Percentiles rank a stretch among this genome's conserved stretches.
Conservation (phyloP, 2,329 filamentous ascomycete genomes). For the Trichoderma sp. region DNA sequence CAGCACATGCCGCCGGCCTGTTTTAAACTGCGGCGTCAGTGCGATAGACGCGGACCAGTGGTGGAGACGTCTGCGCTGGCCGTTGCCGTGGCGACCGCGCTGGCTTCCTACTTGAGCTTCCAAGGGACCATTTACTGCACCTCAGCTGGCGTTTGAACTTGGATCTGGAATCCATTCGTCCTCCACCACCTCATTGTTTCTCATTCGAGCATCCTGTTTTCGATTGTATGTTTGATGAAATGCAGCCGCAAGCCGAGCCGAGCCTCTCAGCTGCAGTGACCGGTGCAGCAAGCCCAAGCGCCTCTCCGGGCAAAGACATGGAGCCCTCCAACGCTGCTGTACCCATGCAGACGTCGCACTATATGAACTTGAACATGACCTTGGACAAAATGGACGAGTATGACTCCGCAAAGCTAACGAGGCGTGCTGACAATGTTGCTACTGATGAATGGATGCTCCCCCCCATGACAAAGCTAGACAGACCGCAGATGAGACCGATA, state of each 20-base stretch:
- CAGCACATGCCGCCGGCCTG: not conserved
- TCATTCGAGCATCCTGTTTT: slow-evolving; percentile 19
- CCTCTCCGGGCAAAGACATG: slow-evolving; percentile 46
- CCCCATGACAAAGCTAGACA: slow-evolving; percentile 52
- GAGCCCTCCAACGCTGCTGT: slow-evolving; percentile 51
- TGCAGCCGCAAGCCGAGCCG: slow-evolving; percentile 58
- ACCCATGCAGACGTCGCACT: slow-evolving; percentile 57
- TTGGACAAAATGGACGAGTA: slow-evolving; percentile 29
- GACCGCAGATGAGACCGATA: slow-evolving; percentile 44
- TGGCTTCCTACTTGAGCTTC: slow-evolving; percentile 34
- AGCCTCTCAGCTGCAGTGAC: slow-evolving; percentile 50
- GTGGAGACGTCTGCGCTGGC: slow-evolving; percentile 19
- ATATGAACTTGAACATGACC: slow-evolving; percentile 54
- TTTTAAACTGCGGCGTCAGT: slow-evolving; percentile 2
- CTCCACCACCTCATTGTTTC: slow-evolving; percentile 24
- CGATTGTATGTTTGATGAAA: slow-evolving; percentile 55
- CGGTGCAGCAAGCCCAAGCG: slow-evolving; percentile 57
- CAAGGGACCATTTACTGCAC: slow-evolving; percentile 30
- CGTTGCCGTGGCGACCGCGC: slow-evolving; percentile 39
- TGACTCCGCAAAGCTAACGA: slow-evolving; percentile 47
- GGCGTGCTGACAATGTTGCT: slow-evolving; percentile 38
- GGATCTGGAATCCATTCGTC: slow-evolving; percentile 29
- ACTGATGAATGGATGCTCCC: slow-evolving; percentile 40
- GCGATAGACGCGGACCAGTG: slow-evolving; percentile 15
- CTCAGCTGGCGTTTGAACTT: slow-evolving; percentile 32